These are phyloP conservation scores for Calonectria pseudoreteaudii DNA, from an alignment of 2,329 filamentous ascomycete species.

Conservation along the genomic window DNA sequence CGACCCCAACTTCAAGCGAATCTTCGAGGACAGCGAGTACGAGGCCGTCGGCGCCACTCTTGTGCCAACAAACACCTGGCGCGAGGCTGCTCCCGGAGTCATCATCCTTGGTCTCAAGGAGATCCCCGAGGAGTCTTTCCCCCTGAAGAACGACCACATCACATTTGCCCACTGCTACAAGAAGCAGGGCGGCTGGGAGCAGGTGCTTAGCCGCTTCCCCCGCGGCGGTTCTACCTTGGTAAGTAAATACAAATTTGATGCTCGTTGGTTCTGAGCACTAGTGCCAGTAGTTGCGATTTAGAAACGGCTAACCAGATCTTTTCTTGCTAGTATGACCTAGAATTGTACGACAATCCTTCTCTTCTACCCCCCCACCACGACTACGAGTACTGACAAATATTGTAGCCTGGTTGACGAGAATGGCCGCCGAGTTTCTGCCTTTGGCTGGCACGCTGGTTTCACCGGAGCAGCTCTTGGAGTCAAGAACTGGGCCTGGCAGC, in stretches of 20 bases:
- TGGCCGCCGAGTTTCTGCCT: slow-evolving; percentile 54
- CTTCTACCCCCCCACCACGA: not conserved
- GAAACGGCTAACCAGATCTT: not conserved
- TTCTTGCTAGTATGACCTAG: not conserved
- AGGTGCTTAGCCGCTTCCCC: slow-evolving; percentile 82
- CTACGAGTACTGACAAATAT: not conserved
- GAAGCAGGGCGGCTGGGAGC: slow-evolving; percentile 81
- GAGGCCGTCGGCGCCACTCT: slow-evolving; percentile 72
- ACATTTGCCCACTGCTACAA: slow-evolving; percentile 83
- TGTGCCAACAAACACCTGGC: slow-evolving; percentile 76
- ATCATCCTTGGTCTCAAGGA: slow-evolving; percentile 85
- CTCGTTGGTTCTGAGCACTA: not conserved
- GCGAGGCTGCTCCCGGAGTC: slow-evolving; percentile 73
- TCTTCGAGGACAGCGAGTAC: slow-evolving; percentile 73
- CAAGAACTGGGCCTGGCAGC: slow-evolving; percentile 86
- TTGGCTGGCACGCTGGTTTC: slow-evolving; percentile 82
- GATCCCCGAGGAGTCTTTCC: slow-evolving; percentile 77
- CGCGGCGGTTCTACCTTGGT: slow-evolving; percentile 61
- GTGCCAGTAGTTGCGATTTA: not conserved
- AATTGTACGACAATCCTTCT: not conserved
- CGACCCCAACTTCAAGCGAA: slow-evolving; percentile 68
- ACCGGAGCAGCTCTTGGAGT: slow-evolving; percentile 79
- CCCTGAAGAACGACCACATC: slow-evolving; percentile 43
- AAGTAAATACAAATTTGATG: not conserved
- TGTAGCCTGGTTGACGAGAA: not conserved